Evolutionary conservation across 768 basidiomycete species (phyloP).

Genomic region (Clavulina sp.): DNA sequence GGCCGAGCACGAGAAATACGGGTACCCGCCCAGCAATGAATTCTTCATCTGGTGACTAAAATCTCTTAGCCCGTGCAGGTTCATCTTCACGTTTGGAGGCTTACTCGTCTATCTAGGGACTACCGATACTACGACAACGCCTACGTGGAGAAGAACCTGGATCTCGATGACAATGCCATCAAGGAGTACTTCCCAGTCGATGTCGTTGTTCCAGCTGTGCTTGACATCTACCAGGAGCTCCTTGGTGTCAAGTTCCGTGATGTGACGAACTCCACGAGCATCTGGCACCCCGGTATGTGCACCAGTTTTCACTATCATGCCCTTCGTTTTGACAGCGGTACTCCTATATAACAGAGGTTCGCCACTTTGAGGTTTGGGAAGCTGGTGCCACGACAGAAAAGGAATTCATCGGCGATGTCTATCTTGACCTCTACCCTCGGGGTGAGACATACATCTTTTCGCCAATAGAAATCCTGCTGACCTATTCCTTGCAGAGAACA

Average conservation of each 20-base stretch:
- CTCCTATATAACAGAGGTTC: slow-evolving; percentile 37
- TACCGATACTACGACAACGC: slow-evolving; percentile 33
- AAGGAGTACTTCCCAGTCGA: slow-evolving; percentile 85
- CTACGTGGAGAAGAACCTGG: slow-evolving; percentile 46
- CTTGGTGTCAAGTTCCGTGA: slow-evolving; percentile 53
- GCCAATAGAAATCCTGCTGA: neutral
- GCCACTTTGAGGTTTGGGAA: slow-evolving; percentile 75
- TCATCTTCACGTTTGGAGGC: no score
- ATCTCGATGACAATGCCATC: slow-evolving; percentile 57
- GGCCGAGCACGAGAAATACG: slow-evolving; percentile 42
- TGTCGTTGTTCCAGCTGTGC: slow-evolving; percentile 64
- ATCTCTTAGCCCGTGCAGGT: neutral
- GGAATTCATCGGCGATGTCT: slow-evolving; percentile 70
- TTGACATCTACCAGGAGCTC: slow-evolving; percentile 68
- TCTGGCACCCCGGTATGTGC: slow-evolving; percentile 62
- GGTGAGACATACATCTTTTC: slow-evolving; percentile 25
- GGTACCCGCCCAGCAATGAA: slow-evolving; percentile 40
- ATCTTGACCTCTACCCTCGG: slow-evolving; percentile 76
- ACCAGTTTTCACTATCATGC: neutral
- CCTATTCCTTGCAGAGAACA: slow-evolving; percentile 30
- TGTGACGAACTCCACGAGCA: slow-evolving; percentile 30
- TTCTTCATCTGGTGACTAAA: slow-evolving; percentile 59
- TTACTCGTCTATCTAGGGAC: neutral
- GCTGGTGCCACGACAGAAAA: slow-evolving; percentile 50
- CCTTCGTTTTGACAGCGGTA: neutral